Percentiles rank a stretch among this genome's conserved stretches.
These are phyloP conservation scores for Plasmodium adleri DNA, from an alignment of 169 alveolate genomes.

Conservation along the genomic window DNA sequence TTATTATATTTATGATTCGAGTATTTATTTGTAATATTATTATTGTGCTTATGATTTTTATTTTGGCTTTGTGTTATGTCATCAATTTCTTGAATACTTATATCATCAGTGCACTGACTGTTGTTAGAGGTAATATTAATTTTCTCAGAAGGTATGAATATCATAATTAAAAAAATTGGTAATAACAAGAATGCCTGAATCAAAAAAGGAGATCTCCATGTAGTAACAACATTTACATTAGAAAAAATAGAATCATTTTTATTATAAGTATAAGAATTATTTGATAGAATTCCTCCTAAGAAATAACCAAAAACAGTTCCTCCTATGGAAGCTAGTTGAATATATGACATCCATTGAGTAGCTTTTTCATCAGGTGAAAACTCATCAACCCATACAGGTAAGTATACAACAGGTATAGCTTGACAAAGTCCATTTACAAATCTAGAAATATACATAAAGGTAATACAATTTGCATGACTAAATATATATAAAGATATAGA, in stretches of 20 bases:
- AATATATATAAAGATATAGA: slow-evolving; percentile 79
- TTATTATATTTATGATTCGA: neutral
- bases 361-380: slow-evolving; percentile 91
- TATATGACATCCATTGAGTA: slow-evolving; percentile 95
- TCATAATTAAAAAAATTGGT: slow-evolving; percentile 51
- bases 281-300: slow-evolving; percentile 60
- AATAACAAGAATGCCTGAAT: slow-evolving; percentile 49
- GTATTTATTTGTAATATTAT: neutral
- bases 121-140: slow-evolving; percentile 37
- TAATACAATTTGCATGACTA: slow-evolving; percentile 80
- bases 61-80: neutral
- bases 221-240: slow-evolving; percentile 22
- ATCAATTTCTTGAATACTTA: neutral
- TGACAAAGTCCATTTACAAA: slow-evolving; percentile 93
- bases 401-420: slow-evolving; percentile 93
- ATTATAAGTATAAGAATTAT: slow-evolving; percentile 11
- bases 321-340: slow-evolving; percentile 91
- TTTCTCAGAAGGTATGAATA: slow-evolving; percentile 59
- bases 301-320: slow-evolving; percentile 89
- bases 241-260: slow-evolving; percentile 9
- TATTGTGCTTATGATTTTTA: neutral
- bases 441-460: slow-evolving; percentile 87
- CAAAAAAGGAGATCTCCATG: slow-evolving; percentile 76
- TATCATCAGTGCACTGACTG: neutral
- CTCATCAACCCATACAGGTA: slow-evolving; percentile 96